Base-by-base conservation (phyloP, 2,329 filamentous ascomycete genomes). In the Onygenales sp. region DNA sequence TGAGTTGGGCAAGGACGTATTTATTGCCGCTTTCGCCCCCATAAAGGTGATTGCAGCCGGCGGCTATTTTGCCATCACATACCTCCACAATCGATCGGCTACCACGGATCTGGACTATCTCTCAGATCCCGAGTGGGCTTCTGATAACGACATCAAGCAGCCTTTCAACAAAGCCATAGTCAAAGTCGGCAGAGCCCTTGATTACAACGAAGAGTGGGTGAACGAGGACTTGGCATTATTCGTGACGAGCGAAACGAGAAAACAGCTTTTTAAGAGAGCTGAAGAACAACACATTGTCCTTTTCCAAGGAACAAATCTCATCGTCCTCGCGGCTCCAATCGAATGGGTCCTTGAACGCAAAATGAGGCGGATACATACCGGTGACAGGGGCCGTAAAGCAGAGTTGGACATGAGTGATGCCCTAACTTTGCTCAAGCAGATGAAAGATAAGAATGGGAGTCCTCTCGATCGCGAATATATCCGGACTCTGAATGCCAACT, bases 331-430 rank as follows among this genome's bases (percentile, higher is more conserved):
- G 2, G 64, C 60, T 4, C 65, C 66, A n/a, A 56, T 68, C 14
- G 62, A 69, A 50, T 68, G 66, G 66, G 64, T 65, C 1, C 56
- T 69, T 4, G 66, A 69, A 51, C 59, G 64, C n/a, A 69, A 69
- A 43, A 47, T 69, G 33, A 56, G 66, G 40, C 55, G 66, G 37
- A 65, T 68, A 43, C 60, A 66, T 51, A 52, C 56, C 17, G 57
- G 54, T 4, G 51, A 57, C 5, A 56, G 58, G 6, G 57, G 59
- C 11, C 49, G 59, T 2, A 66, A 65, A 50, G 54, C 56, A 7
- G 59, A 57, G n/a, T 54, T 59, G 4, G 66, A 69, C 54, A 57
- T 66, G 43, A 55, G 52, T 11, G 66, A 69, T 50, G 60, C 61
- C 6, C 39, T 68, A 27, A 63, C 65, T 6, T 54, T 69, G 55